Evolutionary conservation across 2,329 filamentous ascomycete genomes (phyloP).

Genomic region (Diaporthe citri): DNA sequence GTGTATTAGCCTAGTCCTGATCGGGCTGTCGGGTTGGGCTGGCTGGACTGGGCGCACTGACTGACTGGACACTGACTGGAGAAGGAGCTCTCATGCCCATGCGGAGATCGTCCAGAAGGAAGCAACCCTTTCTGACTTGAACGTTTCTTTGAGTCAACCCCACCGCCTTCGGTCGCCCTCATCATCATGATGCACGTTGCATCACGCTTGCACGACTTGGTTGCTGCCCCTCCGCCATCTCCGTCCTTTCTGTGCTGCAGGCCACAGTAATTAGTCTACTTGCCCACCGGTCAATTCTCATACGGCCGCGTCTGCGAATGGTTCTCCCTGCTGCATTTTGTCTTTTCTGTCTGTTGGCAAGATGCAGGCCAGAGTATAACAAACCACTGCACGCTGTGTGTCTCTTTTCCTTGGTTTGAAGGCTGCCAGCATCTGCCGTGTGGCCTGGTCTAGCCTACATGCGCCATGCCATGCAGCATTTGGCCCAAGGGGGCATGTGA

Average conservation of each 20-base stretch:
- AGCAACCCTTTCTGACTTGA: neutral
- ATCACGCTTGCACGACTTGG: neutral
- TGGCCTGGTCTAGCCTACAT: neutral
- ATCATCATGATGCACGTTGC: constrained; percentile 11
- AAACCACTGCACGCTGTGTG: neutral
- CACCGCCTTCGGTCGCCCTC: neutral
- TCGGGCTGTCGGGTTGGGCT: neutral
- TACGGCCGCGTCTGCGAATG: neutral
- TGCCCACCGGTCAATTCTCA: neutral
- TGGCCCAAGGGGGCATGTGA: neutral
- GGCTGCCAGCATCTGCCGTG: neutral
- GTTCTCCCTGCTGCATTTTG: neutral
- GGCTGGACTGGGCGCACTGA: neutral
- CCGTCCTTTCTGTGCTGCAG: neutral
- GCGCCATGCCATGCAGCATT: constrained; percentile 2
- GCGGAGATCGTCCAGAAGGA: neutral
- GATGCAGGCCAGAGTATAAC: too few species aligned
- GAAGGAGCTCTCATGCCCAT: neutral
- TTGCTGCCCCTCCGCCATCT: neutral
- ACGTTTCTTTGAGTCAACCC: neutral
- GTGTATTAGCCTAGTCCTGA: constrained; percentile 3
- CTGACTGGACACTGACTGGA: neutral
- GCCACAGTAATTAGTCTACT: neutral
- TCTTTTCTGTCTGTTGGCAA: neutral
- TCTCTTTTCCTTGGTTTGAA: neutral